phyloP scores from a whole-genome alignment of 331 rosid genomes.

The Rhamnella rubrinervis region DNA sequence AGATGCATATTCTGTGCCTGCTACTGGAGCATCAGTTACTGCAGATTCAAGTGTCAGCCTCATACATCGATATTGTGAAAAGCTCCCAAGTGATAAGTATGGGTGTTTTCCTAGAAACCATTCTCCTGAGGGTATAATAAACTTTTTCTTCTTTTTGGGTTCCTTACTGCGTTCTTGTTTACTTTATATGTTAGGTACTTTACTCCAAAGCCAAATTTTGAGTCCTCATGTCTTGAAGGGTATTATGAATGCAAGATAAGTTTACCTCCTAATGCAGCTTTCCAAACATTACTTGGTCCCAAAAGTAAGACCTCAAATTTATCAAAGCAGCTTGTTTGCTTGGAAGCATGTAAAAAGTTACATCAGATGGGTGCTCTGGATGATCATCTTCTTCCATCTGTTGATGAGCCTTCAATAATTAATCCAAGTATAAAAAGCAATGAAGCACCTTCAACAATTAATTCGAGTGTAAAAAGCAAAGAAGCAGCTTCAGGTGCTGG shows the following conservation, averaged over 20 bases:
- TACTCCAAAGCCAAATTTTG: slow-evolving; percentile 54
- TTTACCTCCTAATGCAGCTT: slow-evolving; percentile 76
- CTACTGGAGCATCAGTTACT: slow-evolving; percentile 74
- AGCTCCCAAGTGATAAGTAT: slow-evolving; percentile 69
- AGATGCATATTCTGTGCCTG: slow-evolving; percentile 51
- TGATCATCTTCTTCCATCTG: slow-evolving; percentile 70
- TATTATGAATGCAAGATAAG: slow-evolving; percentile 51
- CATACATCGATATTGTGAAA: slow-evolving; percentile 64
- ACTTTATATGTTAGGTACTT: slow-evolving; percentile 51
- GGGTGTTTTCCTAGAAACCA: slow-evolving; percentile 20
- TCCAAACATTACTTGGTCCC: slow-evolving; percentile 70
- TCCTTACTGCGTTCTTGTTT: slow-evolving; percentile 12
- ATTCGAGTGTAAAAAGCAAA: slow-evolving; percentile 36
- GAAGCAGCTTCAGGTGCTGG: slow-evolving; percentile 65
- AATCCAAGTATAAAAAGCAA: slow-evolving; percentile 31
- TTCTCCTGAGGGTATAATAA: background rate
- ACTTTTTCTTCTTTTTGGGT: background rate
- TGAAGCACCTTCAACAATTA: slow-evolving; percentile 28
- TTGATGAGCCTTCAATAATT: slow-evolving; percentile 39
- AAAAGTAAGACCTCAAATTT: slow-evolving; percentile 43
- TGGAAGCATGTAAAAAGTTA: slow-evolving; percentile 89
- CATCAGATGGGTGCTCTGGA: slow-evolving; percentile 80
- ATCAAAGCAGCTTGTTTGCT: slow-evolving; percentile 79
- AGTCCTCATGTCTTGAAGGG: slow-evolving; percentile 37
- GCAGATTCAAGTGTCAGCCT: slow-evolving; percentile 71